phyloP scores from a whole-genome alignment of 495 filamentous ascomycete species.

The Neurospora sp. region DNA sequence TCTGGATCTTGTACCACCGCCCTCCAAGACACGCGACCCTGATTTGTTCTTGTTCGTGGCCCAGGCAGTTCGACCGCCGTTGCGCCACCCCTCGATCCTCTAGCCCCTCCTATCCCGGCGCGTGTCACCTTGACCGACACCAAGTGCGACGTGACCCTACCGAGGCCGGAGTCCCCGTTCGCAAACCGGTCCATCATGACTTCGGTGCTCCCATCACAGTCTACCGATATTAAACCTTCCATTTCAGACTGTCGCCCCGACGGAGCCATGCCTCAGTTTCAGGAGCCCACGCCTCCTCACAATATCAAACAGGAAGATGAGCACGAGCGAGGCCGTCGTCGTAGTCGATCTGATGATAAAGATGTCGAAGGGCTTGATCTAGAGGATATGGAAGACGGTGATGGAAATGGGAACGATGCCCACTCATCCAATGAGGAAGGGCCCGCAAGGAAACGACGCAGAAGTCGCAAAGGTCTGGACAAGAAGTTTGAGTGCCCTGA shows the following conservation, averaged over 20 bases:
- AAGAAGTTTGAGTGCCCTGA: slow-evolving; percentile 92
- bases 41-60: slow-evolving; percentile 13
- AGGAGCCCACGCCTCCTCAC: slow-evolving; percentile 32
- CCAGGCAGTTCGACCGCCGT: slow-evolving; percentile 7
- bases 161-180: slow-evolving; percentile 9
- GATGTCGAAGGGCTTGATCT: slow-evolving; percentile 31
- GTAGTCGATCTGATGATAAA: slow-evolving; percentile 37
- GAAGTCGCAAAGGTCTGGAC: slow-evolving; percentile 79
- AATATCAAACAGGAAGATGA: slow-evolving; percentile 35
- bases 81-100: slow-evolving; percentile 7
- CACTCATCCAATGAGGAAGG: slow-evolving; percentile 47
- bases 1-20: background rate
- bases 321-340: slow-evolving; percentile 34
- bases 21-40: slow-evolving; percentile 5
- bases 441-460: slow-evolving; percentile 58
- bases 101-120: slow-evolving; percentile 4
- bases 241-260: slow-evolving; percentile 24
- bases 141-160: slow-evolving; percentile 7
- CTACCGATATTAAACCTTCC: slow-evolving; percentile 28
- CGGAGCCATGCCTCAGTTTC: slow-evolving; percentile 31
- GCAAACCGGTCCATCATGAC: slow-evolving; percentile 32
- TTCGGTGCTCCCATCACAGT: slow-evolving; percentile 35
- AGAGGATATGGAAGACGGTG: slow-evolving; percentile 26
- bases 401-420: slow-evolving; percentile 28
- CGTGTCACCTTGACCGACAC: slow-evolving; percentile 14